Base-by-base conservation (phyloP, 2,329 filamentous ascomycete genomes). In the Neofusicoccum kwambonambiense region DNA sequence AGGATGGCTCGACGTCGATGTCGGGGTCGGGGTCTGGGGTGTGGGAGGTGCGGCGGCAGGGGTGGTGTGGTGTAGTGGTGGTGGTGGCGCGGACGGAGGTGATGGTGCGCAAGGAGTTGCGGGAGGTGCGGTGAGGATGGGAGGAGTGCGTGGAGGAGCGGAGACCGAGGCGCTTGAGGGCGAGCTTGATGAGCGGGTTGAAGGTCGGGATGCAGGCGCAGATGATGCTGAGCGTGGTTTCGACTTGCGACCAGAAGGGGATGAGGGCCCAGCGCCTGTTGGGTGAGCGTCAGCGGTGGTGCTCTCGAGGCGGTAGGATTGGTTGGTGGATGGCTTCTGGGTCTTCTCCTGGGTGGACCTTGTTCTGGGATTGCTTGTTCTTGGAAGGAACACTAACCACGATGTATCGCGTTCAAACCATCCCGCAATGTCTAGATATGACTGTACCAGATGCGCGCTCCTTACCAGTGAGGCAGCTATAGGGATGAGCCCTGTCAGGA, bases 231-330 rank as follows among this genome's bases (percentile, higher is more conserved):
- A 66, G n/a, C 2, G 49, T 62, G 8, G 44, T 39, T 37, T 66
- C 64, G 7, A 66, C 31, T 15, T 66, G 49, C 9, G 31, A 63
- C 64, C 64, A 63, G 34, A 63, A 51, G 19, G 64, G 64, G 2
- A 65, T 44, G 5, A 50, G 42, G 13, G 57, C 58, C 64, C 64
- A 64, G 15, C 37, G 42, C 50, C 64, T 62, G 45, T 37, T 41
- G 22, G 35, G 12, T 8, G 17, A 8, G 37, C 17, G 39, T 56
- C n/a, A 60, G 47, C n/a, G 2, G 13, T 19, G 17, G 5, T 11
- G n/a, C 2, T 17, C 3, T 37, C 11, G 45, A 39, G 5, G 12
- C 9, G 22, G 22, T 22, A 3, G 22, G 22, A 22, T 22, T 22
- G 22, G 22, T 22, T 22, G 22, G 22, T 22, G 22, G 22, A 22